Conservation (phyloP, 2,329 filamentous ascomycete genomes). For the Penicillium vulpinum region DNA sequence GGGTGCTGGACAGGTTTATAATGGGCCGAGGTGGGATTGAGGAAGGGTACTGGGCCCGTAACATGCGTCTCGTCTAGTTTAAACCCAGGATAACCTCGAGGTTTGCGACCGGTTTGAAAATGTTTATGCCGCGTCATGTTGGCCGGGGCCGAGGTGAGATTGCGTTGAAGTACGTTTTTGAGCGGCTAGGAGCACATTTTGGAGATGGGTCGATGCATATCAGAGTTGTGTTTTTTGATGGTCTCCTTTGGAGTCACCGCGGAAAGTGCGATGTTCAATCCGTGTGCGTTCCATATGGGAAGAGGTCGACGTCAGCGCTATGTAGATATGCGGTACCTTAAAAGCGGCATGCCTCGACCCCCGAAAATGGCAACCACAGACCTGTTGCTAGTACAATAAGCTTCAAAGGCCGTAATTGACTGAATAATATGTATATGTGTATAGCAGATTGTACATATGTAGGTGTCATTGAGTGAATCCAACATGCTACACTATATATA, state of each 20-base stretch:
- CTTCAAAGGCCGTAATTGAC: neutral
- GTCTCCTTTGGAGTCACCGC: neutral
- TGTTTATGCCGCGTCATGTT: conserved; percentile 19
- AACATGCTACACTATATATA: neutral
- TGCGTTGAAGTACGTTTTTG: neutral
- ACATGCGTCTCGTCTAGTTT: conserved; percentile 15
- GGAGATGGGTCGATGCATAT: neutral
- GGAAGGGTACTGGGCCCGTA: conserved; percentile 47
- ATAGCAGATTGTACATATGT: neutral
- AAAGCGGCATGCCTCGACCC: neutral
- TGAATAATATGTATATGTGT: neutral
- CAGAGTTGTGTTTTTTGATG: neutral
- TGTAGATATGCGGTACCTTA: neutral
- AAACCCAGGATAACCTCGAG: conserved; percentile 10
- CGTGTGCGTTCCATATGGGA: neutral
- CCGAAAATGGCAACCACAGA: neutral
- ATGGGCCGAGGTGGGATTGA: conserved; percentile 52
- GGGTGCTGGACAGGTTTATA: conserved; percentile 20
- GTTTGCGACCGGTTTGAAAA: conserved; percentile 17
- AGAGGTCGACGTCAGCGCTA: neutral
- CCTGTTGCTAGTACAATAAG: neutral
- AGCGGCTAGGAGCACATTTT: neutral
- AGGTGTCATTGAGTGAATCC: neutral
- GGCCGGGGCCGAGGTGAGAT: neutral
- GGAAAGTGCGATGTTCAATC: neutral